Evolutionary conservation across 768 basidiomycete genomes (phyloP).

Genomic region (Nevesoporus exiguus): DNA sequence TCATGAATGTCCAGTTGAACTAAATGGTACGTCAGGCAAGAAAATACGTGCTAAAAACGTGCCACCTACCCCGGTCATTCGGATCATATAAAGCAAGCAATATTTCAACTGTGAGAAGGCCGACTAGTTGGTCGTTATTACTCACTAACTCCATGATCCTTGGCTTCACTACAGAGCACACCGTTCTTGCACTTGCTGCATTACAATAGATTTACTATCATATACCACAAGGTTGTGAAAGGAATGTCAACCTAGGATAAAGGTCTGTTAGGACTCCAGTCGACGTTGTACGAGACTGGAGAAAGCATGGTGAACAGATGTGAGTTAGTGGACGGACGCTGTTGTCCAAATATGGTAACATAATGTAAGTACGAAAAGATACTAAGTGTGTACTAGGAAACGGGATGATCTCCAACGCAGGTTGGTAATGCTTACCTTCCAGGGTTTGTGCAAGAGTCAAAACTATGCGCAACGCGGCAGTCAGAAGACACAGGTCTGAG

Average conservation of each 20-base stretch:
- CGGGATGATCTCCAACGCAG: too few relatives aligned
- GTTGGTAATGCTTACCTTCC: slow-evolving; percentile 10
- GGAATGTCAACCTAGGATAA: too few relatives aligned
- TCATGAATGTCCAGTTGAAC: slow-evolving; percentile 7
- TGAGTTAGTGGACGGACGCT: too few relatives aligned
- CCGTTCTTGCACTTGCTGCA: background rate
- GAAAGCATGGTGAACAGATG: too few relatives aligned
- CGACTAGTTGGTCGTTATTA: slow-evolving; percentile 8
- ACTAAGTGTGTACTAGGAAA: too few relatives aligned
- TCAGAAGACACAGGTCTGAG: slow-evolving; percentile 11
- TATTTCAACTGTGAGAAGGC: slow-evolving; percentile 22
- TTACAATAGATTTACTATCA: background rate
- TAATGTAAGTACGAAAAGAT: too few relatives aligned
- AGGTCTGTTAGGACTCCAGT: too few relatives aligned
- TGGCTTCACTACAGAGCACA: slow-evolving; percentile 7
- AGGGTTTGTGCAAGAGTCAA: slow-evolving; percentile 15
- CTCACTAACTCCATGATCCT: slow-evolving; percentile 14
- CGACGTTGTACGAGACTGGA: too few relatives aligned
- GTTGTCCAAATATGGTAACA: too few relatives aligned
- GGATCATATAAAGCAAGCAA: slow-evolving; percentile 11
- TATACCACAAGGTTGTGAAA: background rate
- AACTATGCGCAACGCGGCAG: slow-evolving; percentile 19
- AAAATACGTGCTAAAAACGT: background rate
- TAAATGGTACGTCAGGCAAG: background rate
- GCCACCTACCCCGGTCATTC: background rate